phyloP scores from a whole-genome alignment of 345 rosid genomes.

The Aegle marmelos region DNA sequence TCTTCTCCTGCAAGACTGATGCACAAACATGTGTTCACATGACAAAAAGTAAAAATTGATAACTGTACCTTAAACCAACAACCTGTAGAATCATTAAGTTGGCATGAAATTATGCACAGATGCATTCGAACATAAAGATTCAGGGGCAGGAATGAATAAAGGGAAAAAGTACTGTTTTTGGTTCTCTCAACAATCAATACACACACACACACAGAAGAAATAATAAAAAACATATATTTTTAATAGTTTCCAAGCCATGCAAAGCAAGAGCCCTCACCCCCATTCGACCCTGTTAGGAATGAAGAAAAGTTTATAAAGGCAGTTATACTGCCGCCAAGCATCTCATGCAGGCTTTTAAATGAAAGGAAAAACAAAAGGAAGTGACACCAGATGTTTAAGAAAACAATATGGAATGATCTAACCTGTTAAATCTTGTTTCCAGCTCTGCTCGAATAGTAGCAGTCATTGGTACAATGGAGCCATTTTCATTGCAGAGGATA shows the following conservation, averaged over 20 bases:
- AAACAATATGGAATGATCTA: constrained; percentile 9
- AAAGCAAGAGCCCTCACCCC: neutral
- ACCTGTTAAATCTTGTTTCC: constrained; percentile 84
- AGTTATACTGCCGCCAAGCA: neutral
- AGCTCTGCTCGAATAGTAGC: constrained; percentile 63
- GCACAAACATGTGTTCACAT: constrained; percentile 25
- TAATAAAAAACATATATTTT: neutral
- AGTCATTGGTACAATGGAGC: constrained; percentile 76
- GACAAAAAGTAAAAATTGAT: neutral
- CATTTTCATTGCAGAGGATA: constrained; percentile 80
- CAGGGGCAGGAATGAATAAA: neutral
- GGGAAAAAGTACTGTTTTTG: no score
- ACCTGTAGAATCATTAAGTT: neutral
- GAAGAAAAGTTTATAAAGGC: neutral
- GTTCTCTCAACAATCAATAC: neutral
- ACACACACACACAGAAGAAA: neutral
- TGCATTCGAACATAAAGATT: neutral
- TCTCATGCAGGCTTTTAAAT: neutral
- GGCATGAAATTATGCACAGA: neutral
- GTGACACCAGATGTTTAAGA: neutral
- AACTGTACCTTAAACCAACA: neutral
- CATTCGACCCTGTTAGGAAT: neutral
- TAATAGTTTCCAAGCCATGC: neutral
- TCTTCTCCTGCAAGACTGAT: constrained; percentile 95
- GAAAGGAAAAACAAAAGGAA: neutral